phyloP scores from a whole-genome alignment of 768 basidiomycete genomes.

The Coprinopsis cinerea region DNA sequence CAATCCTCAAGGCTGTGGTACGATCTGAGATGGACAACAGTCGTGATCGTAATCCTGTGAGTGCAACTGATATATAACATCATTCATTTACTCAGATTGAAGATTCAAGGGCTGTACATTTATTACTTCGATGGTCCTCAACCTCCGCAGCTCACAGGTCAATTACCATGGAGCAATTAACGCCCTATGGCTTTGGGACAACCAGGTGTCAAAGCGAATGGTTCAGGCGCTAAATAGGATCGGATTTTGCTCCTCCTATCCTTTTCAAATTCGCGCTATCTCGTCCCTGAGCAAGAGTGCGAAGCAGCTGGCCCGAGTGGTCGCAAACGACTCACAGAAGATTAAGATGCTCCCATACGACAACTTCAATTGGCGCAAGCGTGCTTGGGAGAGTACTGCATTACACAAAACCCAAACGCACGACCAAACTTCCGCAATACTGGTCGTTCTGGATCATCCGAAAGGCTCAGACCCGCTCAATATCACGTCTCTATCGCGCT shows the following conservation, averaged over 20 bases:
- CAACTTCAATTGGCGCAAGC: conserved; percentile 20
- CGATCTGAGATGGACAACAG: no score
- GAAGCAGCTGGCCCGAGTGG: no score
- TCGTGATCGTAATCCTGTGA: no score
- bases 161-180: background rate
- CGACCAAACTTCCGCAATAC: conserved; percentile 19
- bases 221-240: background rate
- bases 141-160: background rate
- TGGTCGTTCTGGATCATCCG: conserved; percentile 8
- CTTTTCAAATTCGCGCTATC: background rate
- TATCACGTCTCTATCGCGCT: conserved; percentile 1
- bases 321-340: conserved; percentile 15
- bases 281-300: background rate
- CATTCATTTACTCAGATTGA: no score
- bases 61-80: no score
- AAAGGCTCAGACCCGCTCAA: background rate
- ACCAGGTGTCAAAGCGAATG: background rate
- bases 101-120: background rate
- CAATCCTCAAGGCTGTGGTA: no score
- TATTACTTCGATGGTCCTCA: background rate
- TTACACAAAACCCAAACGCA: conserved; percentile 12
- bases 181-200: background rate
- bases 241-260: background rate
- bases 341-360: conserved; percentile 19
- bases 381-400: conserved; percentile 13